These are phyloP conservation scores for Funneliformis mosseae DNA, from an alignment of 192 early-diverging fungal genomes.

Conservation along the genomic window DNA sequence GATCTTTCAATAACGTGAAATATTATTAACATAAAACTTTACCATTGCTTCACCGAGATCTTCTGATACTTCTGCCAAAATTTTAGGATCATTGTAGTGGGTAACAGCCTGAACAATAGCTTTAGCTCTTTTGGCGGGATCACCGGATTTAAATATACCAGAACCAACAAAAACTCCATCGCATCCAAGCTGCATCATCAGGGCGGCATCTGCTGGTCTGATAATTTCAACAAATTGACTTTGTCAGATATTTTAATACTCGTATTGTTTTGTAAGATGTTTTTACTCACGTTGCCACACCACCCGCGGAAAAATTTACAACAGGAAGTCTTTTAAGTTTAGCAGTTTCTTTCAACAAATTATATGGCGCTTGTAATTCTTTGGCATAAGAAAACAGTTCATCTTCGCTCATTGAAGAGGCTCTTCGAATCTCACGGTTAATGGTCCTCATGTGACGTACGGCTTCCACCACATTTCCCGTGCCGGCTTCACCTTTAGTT, in stretches of 20 bases:
- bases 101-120: conserved; percentile 97
- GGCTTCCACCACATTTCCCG: conserved; percentile 97
- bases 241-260: background rate
- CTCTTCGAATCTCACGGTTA: conserved; percentile 83
- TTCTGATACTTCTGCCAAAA: conserved; percentile 87
- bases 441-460: conserved; percentile 94
- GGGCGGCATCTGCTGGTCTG: conserved; percentile 90
- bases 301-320: conserved; percentile 98
- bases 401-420: conserved; percentile 79
- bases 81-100: conserved; percentile 87
- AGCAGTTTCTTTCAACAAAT: conserved; percentile 88
- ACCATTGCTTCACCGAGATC: conserved; percentile 97
- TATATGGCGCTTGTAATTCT: conserved; percentile 90
- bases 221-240: background rate
- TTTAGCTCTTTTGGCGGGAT: conserved; percentile 91
- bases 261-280: background rate
- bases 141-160: conserved; percentile 94
- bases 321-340: conserved; percentile 90
- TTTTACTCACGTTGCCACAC: conserved; percentile 76
- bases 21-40: conserved; percentile 59
- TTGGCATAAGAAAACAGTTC: conserved; percentile 97
- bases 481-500: conserved; percentile 98
- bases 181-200: conserved; percentile 99
- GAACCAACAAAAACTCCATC: conserved; percentile 99
- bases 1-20: background rate